Conservation (phyloP, 2,329 filamentous ascomycete genomes). For the Arthrobotrys pseudoclavata region DNA sequence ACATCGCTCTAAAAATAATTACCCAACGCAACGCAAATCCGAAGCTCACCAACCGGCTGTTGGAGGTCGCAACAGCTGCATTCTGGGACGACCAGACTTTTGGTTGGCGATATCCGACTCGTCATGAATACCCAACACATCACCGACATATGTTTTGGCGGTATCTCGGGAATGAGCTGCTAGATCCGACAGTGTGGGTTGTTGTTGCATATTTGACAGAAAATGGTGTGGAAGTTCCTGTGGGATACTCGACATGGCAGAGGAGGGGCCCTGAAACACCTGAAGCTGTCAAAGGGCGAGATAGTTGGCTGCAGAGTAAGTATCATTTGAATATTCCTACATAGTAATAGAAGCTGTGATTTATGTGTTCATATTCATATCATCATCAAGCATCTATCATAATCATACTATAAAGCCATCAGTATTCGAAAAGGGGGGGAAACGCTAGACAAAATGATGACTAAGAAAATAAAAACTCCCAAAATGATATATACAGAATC, state of each 20-base stretch:
- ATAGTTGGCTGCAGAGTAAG: slow-evolving; percentile 53
- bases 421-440: not conserved
- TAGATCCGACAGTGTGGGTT: slow-evolving; percentile 45
- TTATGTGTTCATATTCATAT: slow-evolving; percentile 23
- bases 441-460: slow-evolving; percentile 18
- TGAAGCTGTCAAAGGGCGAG: slow-evolving; percentile 25
- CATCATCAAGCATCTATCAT: slow-evolving; percentile 24
- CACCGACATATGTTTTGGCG: slow-evolving; percentile 39
- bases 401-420: slow-evolving; percentile 10
- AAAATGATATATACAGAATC: slow-evolving; percentile 44
- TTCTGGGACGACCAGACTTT: slow-evolving; percentile 46
- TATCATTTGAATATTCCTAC: not conserved
- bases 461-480: slow-evolving; percentile 21
- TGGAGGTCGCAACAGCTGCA: slow-evolving; percentile 23
- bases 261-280: slow-evolving; percentile 15
- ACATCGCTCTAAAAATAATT: slow-evolving; percentile 25
- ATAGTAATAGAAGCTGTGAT: slow-evolving; percentile 9
- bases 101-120: slow-evolving; percentile 44
- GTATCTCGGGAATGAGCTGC: slow-evolving; percentile 34
- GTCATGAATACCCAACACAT: slow-evolving; percentile 31
- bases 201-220: slow-evolving; percentile 45
- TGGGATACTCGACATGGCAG: slow-evolving; percentile 45
- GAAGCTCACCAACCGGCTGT: slow-evolving; percentile 1
- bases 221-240: slow-evolving; percentile 10
- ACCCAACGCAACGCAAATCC: slow-evolving; percentile 42